Evolutionary conservation across 1,139 yeast species (phyloP), one percentile per base, ranked within the genome.

Genomic region (Pichia sp.): DNA sequence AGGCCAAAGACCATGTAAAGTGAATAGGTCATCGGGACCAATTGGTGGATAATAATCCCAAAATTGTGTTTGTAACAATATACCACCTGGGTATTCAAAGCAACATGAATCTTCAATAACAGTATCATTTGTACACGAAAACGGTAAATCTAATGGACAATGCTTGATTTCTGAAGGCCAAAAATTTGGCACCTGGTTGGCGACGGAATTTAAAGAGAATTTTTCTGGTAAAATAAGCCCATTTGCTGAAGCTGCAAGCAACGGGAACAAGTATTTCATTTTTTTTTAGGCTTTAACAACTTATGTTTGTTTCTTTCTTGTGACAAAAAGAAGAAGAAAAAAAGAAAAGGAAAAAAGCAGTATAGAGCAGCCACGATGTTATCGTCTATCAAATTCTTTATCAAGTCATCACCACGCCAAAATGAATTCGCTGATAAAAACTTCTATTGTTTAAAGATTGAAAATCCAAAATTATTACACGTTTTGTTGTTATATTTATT

Each of bases 21-120:
- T 93, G 70, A 89, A 93, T 56, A 81, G 73, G 58, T 89, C 84
- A 47, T 78, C 73, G 0, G 88, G 86, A 2, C 96, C 96, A 55
- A 84, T 75, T 2, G 95, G 83, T 0, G 97, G 97, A 55, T 73
- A 73, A 64, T 87, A 88, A 67, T 90, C 96, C 98, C 98, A 93
- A 69, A 91, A 90, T 67, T 93, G 98, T 0, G 98, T 88, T 62
- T 84, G 87, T 47, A 91, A 69, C 43, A 91, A 73, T 18, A 90
- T 76, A 1, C 98, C 97, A 36, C 95, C 93, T 3, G 96, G 95
- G 48, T 82, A 77, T 65, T 91, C 97, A 67, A 83, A 88, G 67
- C 98, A 93, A 65, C 99, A 93, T 1, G 82, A 67, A 62, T 85
- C 77, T 1, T 60, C 68, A 18, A 75, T 71, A 1, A 70, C 70